Evolutionary conservation across 306 rosid species (phyloP).

Genomic region (Quercus berberidifolia): DNA sequence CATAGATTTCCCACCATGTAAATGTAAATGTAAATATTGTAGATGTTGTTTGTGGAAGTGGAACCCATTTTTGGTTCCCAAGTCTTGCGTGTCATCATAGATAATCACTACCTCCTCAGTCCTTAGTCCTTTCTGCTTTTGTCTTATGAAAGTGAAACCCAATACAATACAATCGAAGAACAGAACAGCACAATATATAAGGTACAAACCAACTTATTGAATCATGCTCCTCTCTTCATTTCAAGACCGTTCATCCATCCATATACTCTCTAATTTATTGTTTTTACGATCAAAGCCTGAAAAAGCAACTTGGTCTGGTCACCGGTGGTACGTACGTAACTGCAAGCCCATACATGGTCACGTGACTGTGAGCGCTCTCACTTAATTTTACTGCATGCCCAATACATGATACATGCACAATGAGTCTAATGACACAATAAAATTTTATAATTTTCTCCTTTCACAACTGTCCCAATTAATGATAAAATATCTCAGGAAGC

Average conservation of each 20-base stretch:
- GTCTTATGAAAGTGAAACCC: slow-evolving; percentile 7
- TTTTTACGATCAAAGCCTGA: neutral
- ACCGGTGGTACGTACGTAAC: too few species aligned
- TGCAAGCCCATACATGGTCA: too few species aligned
- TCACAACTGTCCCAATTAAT: too few species aligned
- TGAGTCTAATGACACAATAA: too few species aligned
- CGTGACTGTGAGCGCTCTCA: too few species aligned
- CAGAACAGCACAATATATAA: neutral
- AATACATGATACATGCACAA: too few species aligned
- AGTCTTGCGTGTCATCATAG: slow-evolving; percentile 40
- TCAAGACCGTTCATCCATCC: neutral
- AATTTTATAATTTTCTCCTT: too few species aligned
- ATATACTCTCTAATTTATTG: too few species aligned
- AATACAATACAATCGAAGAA: neutral
- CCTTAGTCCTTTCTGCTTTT: neutral
- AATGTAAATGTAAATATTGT: neutral
- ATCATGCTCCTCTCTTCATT: neutral
- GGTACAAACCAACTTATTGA: neutral
- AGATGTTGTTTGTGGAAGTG: slow-evolving; percentile 15
- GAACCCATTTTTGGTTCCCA: slow-evolving; percentile 34
- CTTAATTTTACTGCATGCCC: too few species aligned
- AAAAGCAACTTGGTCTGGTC: neutral
- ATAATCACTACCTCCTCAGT: slow-evolving; percentile 21
- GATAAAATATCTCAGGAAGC: too few species aligned
- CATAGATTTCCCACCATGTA: slow-evolving; percentile 17